Conservation (phyloP, 176 grass and related monocot genomes). For the Olyra latifolia region DNA sequence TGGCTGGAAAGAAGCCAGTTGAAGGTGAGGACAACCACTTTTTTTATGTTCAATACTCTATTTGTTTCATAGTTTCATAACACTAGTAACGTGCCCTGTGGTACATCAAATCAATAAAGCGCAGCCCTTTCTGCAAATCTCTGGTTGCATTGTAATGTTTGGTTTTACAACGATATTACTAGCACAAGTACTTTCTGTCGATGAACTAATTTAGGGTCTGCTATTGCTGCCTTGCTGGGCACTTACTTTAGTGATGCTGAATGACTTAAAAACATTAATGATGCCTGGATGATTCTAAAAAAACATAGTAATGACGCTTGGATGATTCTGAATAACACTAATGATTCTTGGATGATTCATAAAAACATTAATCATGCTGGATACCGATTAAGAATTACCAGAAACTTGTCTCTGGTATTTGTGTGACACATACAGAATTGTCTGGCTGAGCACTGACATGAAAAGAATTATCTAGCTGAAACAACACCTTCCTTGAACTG, state of each 20-base stretch:
- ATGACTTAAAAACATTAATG: background rate
- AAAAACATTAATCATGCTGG: background rate
- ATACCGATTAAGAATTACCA: background rate
- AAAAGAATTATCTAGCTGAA: background rate
- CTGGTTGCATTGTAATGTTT: background rate
- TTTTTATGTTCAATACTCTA: background rate
- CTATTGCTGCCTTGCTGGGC: too few relatives aligned
- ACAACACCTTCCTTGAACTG: background rate
- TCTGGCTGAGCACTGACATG: background rate
- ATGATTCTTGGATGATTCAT: background rate
- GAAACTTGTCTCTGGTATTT: background rate
- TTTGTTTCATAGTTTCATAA: background rate
- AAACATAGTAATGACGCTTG: too few relatives aligned
- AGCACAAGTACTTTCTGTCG: background rate
- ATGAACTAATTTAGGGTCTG: background rate
- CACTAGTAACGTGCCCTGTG: background rate
- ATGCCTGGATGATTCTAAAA: too few relatives aligned
- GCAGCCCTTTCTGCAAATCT: background rate
- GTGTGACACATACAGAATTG: background rate
- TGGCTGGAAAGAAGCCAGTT: slow-evolving; percentile 43
- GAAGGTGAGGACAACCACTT: slow-evolving; percentile 43
- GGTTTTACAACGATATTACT: background rate
- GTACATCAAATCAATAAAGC: background rate
- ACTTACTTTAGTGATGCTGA: background rate
- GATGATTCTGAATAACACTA: background rate